phyloP scores from a whole-genome alignment of 2,329 filamentous ascomycete genomes.

The Colletotrichum spinosum region DNA sequence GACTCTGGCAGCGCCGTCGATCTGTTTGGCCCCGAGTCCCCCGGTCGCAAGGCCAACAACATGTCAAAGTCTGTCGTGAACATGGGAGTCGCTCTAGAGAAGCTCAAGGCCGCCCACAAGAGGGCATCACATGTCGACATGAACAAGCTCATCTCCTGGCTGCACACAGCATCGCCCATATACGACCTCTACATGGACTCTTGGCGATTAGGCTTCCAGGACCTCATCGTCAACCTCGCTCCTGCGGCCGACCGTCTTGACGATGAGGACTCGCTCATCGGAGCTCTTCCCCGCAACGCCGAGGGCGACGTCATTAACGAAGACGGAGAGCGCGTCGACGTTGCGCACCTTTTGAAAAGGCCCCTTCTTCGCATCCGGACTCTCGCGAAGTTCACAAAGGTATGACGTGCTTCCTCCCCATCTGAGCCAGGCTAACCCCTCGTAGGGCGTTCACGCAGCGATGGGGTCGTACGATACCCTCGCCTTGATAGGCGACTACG shows the following conservation, averaged over 20 bases:
- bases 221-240: conserved; percentile 92
- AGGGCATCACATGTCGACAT: conserved; percentile 81
- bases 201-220: conserved; percentile 94
- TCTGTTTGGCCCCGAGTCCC: conserved; percentile 71
- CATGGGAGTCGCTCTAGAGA: conserved; percentile 92
- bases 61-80: conserved; percentile 90
- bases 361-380: conserved; percentile 90
- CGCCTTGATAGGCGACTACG: conserved; percentile 65
- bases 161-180: conserved; percentile 78
- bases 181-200: conserved; percentile 88
- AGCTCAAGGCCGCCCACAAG: conserved; percentile 82
- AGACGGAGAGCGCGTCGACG: conserved; percentile 90
- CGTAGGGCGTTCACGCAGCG: conserved; percentile 67
- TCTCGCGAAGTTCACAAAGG: conserved; percentile 85
- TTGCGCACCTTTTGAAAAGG: conserved; percentile 90
- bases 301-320: conserved; percentile 76
- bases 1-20: conserved; percentile 73
- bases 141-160: conserved; percentile 82
- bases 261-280: conserved; percentile 70
- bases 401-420: conserved; percentile 45
- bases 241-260: conserved; percentile 67
- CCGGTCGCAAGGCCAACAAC: conserved; percentile 65
- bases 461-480: conserved; percentile 59
- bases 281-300: conserved; percentile 70
- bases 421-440: conserved; percentile 14